These are phyloP conservation scores for Amanita fuliginea DNA, from an alignment of 768 basidiomycete genomes.

Conservation along the genomic window DNA sequence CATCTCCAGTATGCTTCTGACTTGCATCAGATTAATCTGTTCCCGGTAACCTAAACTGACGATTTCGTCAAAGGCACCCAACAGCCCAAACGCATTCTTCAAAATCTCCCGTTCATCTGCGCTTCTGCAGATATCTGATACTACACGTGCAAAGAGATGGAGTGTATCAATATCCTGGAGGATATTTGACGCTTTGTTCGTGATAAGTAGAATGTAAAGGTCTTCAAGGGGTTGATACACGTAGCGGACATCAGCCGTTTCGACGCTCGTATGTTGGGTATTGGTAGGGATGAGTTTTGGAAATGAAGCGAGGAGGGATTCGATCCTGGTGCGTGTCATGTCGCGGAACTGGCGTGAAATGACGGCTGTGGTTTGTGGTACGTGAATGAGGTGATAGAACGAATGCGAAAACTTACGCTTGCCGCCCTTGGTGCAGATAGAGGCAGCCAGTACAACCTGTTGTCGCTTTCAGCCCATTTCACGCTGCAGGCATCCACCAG, in stretches of 20 bases:
- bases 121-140: constrained; percentile 81
- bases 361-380: constrained; percentile 50
- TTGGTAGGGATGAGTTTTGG: constrained; percentile 94
- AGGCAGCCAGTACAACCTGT: constrained; percentile 87
- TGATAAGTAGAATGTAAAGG: constrained; percentile 94
- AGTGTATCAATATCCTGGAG: constrained; percentile 96
- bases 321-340: constrained; percentile 85
- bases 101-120: constrained; percentile 86
- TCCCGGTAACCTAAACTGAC: constrained; percentile 84
- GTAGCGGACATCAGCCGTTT: constrained; percentile 90
- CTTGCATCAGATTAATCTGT: constrained; percentile 68
- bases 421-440: constrained; percentile 90
- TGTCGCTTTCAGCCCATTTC: no score
- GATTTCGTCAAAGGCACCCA: constrained; percentile 95
- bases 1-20: constrained; percentile 75
- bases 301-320: constrained; percentile 93
- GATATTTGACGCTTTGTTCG: constrained; percentile 98
- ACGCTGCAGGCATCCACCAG: no score
- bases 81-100: constrained; percentile 84
- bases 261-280: constrained; percentile 94
- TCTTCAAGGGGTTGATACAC: constrained; percentile 96
- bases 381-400: neutral
- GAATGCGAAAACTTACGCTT: constrained; percentile 53
- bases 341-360: constrained; percentile 95
- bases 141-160: constrained; percentile 87